These are phyloP conservation scores for Nemania abortiva DNA, from an alignment of 2,329 filamentous ascomycete genomes.

Conservation along the genomic window DNA sequence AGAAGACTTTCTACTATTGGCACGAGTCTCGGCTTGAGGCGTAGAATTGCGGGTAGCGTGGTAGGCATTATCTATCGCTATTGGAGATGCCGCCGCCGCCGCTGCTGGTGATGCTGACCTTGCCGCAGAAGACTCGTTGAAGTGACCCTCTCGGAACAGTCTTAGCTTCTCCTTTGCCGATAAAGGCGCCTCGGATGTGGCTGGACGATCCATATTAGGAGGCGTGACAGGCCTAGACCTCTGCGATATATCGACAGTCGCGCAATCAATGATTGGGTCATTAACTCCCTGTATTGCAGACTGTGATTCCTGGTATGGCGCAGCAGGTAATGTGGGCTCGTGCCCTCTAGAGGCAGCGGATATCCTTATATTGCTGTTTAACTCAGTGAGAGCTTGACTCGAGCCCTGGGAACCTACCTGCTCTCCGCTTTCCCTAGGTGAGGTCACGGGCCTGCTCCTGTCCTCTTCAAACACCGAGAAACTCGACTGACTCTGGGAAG, in stretches of 20 bases:
- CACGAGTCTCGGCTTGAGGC: conserved; percentile 21
- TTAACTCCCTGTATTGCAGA: neutral
- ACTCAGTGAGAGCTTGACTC: conserved; percentile 46
- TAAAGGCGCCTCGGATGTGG: conserved; percentile 32
- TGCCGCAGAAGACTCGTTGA: conserved; percentile 28
- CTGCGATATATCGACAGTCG: conserved; percentile 17
- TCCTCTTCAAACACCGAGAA: conserved; percentile 46
- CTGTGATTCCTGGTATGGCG: conserved; percentile 1
- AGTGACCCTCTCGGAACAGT: conserved; percentile 40
- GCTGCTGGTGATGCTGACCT: conserved; percentile 20
- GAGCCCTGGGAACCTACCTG: conserved; percentile 39
- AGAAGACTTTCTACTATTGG: conserved; percentile 4
- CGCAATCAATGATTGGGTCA: neutral
- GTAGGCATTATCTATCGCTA: conserved; percentile 6
- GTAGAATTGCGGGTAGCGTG: conserved; percentile 17
- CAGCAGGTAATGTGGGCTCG: conserved; percentile 8
- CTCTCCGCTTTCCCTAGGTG: conserved; percentile 9
- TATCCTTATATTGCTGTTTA: conserved; percentile 47
- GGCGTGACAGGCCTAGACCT: conserved; percentile 19
- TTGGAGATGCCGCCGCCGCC: conserved; percentile 11
- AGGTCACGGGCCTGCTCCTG: conserved; percentile 37
- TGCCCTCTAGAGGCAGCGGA: conserved; percentile 38
- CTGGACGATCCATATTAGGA: conserved; percentile 43
- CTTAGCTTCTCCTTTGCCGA: conserved; percentile 47
- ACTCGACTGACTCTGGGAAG: conserved; percentile 40